Evolutionary conservation across 352 stramenopile genomes (phyloP).

Genomic region (Phytophthora constricta): DNA sequence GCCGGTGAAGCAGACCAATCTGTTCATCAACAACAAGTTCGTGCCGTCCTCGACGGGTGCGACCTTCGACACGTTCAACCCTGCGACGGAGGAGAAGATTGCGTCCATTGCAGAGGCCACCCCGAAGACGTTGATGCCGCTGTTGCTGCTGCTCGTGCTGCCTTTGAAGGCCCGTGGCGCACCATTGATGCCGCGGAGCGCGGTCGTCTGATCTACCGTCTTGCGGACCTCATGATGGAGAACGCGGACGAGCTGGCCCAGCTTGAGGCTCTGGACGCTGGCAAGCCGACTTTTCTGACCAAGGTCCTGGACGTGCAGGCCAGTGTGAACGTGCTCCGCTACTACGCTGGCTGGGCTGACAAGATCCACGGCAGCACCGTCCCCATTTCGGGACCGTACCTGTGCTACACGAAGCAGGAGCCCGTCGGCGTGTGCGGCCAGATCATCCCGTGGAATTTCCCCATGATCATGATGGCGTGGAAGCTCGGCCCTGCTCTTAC

Average conservation of each 20-base stretch:
- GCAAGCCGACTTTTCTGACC: slow-evolving; percentile 92
- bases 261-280: slow-evolving; percentile 95
- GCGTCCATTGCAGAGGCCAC: slow-evolving; percentile 61
- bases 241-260: slow-evolving; percentile 63
- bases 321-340: slow-evolving; percentile 88
- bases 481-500: slow-evolving; percentile 92
- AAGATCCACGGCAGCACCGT: slow-evolving; percentile 84
- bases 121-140: slow-evolving; percentile 68
- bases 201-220: slow-evolving; percentile 48
- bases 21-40: slow-evolving; percentile 90
- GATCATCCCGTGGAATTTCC: slow-evolving; percentile 98
- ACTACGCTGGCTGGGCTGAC: slow-evolving; percentile 92
- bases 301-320: slow-evolving; percentile 86
- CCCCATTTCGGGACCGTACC: slow-evolving; percentile 52
- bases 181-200: slow-evolving; percentile 50
- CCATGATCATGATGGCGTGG: slow-evolving; percentile 94
- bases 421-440: slow-evolving; percentile 92
- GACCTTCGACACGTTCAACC: slow-evolving; percentile 82
- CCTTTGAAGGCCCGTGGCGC: slow-evolving; percentile 75
- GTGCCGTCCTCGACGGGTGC: slow-evolving; percentile 63
- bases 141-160: slow-evolving; percentile 63
- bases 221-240: slow-evolving; percentile 56
- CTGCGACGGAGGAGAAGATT: slow-evolving; percentile 80
- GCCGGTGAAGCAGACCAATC: slow-evolving; percentile 64
- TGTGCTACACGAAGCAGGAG: slow-evolving; percentile 77